Conservation (phyloP, 768 basidiomycete species). For the Tulasnella sp. region DNA sequence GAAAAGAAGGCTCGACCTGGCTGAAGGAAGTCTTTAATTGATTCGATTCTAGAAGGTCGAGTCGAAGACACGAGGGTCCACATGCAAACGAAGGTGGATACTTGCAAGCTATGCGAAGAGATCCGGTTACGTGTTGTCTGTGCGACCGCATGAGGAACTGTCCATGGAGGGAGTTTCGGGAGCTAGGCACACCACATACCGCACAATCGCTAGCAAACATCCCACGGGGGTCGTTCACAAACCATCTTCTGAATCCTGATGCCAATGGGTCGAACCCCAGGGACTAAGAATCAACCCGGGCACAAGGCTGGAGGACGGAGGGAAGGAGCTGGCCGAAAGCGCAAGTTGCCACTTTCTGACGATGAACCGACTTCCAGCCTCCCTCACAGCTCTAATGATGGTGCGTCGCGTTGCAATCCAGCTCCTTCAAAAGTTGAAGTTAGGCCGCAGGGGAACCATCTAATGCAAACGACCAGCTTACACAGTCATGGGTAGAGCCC, state of each 20-base stretch:
- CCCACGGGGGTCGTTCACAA: background rate
- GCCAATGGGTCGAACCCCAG: background rate
- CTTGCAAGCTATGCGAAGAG: background rate
- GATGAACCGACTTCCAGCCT: background rate
- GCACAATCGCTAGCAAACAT: background rate
- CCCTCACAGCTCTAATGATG: background rate
- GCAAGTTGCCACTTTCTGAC: background rate
- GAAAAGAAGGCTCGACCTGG: too few species aligned
- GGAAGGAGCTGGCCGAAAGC: background rate
- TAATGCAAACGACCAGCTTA: background rate
- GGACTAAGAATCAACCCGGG: background rate
- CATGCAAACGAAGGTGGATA: background rate
- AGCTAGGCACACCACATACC: background rate
- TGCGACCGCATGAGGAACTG: background rate
- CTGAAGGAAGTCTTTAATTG: too few species aligned
- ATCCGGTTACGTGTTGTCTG: background rate
- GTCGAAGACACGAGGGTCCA: background rate
- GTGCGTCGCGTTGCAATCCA: background rate
- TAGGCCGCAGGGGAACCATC: background rate
- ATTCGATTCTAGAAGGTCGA: background rate
- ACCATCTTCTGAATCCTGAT: background rate
- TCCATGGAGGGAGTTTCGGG: background rate
- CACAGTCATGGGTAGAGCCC: background rate
- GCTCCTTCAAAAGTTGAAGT: background rate
- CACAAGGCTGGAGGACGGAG: background rate